These are phyloP conservation scores for Phytophthora nicotianae DNA, from an alignment of 352 stramenopile species.

Conservation along the genomic window DNA sequence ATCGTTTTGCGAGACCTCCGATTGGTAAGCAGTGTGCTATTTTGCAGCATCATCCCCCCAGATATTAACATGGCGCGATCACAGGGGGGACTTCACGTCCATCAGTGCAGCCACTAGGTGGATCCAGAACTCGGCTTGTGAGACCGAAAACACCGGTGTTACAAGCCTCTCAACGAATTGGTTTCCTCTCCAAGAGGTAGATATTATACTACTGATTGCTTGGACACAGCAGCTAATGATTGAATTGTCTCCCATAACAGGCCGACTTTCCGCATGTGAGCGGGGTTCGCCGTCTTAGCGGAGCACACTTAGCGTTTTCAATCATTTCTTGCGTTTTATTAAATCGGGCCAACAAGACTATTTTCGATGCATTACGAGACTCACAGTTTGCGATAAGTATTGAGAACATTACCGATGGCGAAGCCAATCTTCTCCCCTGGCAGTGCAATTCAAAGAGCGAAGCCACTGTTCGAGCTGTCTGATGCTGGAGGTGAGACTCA, in stretches of 20 bases:
- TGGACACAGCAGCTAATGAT: background rate
- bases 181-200: constrained; percentile 71
- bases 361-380: constrained; percentile 22
- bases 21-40: constrained; percentile 37
- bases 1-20: constrained; percentile 69
- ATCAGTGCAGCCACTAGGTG: constrained; percentile 47
- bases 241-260: constrained; percentile 10
- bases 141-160: constrained; percentile 76
- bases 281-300: background rate
- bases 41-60: background rate
- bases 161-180: constrained; percentile 62
- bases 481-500: constrained; percentile 16
- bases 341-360: constrained; percentile 8
- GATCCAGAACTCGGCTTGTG: constrained; percentile 55
- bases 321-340: constrained; percentile 3
- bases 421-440: constrained; percentile 22
- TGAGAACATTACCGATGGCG: constrained; percentile 18
- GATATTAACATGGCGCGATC: background rate
- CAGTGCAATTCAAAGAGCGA: constrained; percentile 36
- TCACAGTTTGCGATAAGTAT: constrained; percentile 12
- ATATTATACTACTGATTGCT: background rate
- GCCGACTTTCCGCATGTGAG: constrained; percentile 45
- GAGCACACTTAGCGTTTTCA: background rate
- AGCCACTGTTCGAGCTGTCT: constrained; percentile 45
- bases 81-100: constrained; percentile 34